Percentiles rank a stretch among this genome's conserved stretches.
phyloP scores from a whole-genome alignment of 208 protist species.

The Crithidia bombi region DNA sequence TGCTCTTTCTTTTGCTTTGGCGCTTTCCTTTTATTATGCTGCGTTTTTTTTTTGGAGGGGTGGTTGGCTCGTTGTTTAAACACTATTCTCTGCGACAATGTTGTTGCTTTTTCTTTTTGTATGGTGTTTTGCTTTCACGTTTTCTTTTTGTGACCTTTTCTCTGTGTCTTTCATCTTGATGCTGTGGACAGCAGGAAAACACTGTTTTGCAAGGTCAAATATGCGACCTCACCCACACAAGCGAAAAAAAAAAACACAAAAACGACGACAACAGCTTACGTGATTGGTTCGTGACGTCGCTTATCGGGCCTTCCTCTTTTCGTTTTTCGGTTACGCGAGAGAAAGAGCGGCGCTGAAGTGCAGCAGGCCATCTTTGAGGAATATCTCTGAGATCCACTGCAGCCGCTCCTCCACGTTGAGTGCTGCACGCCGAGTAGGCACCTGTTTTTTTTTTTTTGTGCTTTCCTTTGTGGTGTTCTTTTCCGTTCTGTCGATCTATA shows the following conservation, averaged over 20 bases:
- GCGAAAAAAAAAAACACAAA: slow-evolving; percentile 10
- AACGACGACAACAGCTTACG: not conserved
- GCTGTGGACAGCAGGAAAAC: not conserved
- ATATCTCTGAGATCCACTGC: no score
- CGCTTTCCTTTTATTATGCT: not conserved
- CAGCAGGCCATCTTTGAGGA: no score
- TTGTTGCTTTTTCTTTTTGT: not conserved
- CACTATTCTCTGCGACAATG: no score
- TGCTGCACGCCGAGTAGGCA: no score
- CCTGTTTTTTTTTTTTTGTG: no score
- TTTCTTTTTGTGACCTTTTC: slow-evolving; percentile 19
- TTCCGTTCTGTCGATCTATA: no score
- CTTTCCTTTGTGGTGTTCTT: no score
- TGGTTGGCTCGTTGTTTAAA: not conserved
- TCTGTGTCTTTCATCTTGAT: not conserved
- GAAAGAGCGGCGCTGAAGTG: no score
- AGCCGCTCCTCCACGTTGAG: no score
- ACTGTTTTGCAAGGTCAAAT: not conserved
- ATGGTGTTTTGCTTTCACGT: slow-evolving; percentile 2
- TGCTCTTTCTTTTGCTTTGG: no score
- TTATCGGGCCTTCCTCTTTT: no score
- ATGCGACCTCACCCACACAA: not conserved
- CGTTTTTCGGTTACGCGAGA: no score
- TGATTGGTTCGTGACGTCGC: not conserved
- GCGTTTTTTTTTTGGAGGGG: not conserved